Percentiles rank a stretch among this genome's conserved stretches.
These are phyloP conservation scores for Aspergillus japonicus DNA, from an alignment of 2,329 filamentous ascomycete genomes.

Conservation along the genomic window DNA sequence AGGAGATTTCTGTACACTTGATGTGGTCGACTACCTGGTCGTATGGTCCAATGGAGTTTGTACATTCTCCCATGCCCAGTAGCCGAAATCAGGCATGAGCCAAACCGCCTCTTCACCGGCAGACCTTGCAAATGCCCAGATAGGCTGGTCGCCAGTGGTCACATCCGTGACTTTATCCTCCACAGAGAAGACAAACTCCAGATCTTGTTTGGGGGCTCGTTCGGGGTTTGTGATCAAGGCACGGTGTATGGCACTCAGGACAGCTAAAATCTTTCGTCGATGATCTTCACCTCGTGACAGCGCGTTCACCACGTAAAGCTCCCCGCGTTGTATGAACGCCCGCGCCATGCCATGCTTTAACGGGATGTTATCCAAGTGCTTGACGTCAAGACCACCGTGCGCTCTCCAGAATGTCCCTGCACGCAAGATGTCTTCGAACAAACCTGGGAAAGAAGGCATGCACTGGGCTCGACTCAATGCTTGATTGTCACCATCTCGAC, in stretches of 20 bases:
- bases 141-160: slow-evolving; percentile 31
- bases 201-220: slow-evolving; percentile 37
- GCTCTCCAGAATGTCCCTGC: slow-evolving; percentile 30
- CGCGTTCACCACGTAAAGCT: slow-evolving; percentile 33
- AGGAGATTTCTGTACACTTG: slow-evolving; percentile 28
- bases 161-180: slow-evolving; percentile 47
- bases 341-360: slow-evolving; percentile 36
- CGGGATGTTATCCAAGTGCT: slow-evolving; percentile 30
- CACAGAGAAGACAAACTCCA: slow-evolving; percentile 49
- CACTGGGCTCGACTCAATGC: slow-evolving; percentile 31
- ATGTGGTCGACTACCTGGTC: slow-evolving; percentile 37
- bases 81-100: slow-evolving; percentile 55
- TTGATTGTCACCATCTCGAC: slow-evolving; percentile 34
- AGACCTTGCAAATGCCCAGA: slow-evolving; percentile 47
- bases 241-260: slow-evolving; percentile 50
- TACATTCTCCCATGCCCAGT: slow-evolving; percentile 49
- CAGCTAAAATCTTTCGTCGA: slow-evolving; percentile 40
- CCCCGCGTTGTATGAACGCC: slow-evolving; percentile 33
- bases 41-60: slow-evolving; percentile 37
- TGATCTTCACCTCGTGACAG: slow-evolving; percentile 38
- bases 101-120: slow-evolving; percentile 45
- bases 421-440: slow-evolving; percentile 38
- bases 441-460: slow-evolving; percentile 33
- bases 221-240: slow-evolving; percentile 44
- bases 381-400: slow-evolving; percentile 25